These are phyloP conservation scores for Eustoma russellianum DNA, from an alignment of 257 asterid species.

Conservation along the genomic window DNA sequence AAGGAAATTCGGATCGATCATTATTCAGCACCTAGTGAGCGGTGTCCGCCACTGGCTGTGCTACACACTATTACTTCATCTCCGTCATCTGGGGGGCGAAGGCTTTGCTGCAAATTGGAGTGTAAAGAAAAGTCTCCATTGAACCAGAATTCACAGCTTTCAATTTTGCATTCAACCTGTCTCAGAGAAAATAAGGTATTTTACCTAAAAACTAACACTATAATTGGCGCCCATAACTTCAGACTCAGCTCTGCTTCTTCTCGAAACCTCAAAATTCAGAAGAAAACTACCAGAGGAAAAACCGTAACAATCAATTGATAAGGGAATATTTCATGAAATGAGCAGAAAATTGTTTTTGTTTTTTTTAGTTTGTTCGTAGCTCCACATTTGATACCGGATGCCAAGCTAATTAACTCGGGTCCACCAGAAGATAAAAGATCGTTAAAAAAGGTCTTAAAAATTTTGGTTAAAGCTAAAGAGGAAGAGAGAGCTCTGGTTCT, in stretches of 20 bases:
- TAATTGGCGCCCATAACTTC: constrained; percentile 23
- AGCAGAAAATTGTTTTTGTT: neutral
- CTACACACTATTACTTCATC: constrained; percentile 47
- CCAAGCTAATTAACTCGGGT: too few relatives aligned
- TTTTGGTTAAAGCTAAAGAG: neutral
- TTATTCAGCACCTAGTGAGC: constrained; percentile 70
- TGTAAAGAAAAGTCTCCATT: constrained; percentile 29
- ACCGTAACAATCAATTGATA: neutral
- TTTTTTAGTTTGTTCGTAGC: too few relatives aligned
- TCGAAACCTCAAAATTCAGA: constrained; percentile 1
- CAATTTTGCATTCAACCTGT: constrained; percentile 76
- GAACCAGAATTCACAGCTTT: constrained; percentile 64
- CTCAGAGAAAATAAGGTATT: constrained; percentile 95
- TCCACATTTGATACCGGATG: too few relatives aligned
- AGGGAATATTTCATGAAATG: neutral
- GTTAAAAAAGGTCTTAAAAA: too few relatives aligned
- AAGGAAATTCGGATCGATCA: constrained; percentile 68
- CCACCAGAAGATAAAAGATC: too few relatives aligned
- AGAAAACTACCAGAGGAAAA: neutral
- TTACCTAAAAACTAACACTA: constrained; percentile 13
- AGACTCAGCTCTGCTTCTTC: constrained; percentile 9
- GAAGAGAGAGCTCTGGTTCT: neutral
- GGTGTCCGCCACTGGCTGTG: constrained; percentile 94
- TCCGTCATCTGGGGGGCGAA: constrained; percentile 19
- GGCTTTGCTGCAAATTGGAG: constrained; percentile 83